These are phyloP conservation scores for Xylariaceae sp. DNA, from an alignment of 2,329 filamentous ascomycete genomes.

Conservation along the genomic window DNA sequence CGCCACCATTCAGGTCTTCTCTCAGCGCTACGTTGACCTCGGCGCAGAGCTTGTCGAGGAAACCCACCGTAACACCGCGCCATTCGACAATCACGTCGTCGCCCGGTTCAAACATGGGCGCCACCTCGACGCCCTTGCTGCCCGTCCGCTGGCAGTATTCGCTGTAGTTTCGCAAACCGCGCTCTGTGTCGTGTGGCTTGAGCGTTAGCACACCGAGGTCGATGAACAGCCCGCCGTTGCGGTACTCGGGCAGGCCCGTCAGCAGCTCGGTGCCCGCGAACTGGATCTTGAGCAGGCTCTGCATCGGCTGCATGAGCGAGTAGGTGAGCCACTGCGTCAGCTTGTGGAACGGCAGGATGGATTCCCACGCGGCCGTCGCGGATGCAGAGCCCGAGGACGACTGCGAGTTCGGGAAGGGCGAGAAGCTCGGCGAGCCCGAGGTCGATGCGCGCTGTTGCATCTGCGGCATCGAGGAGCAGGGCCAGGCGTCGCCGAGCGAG, in stretches of 20 bases:
- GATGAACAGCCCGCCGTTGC: constrained; percentile 88
- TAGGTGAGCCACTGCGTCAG: constrained; percentile 94
- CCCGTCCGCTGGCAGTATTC: constrained; percentile 75
- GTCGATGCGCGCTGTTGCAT: constrained; percentile 33
- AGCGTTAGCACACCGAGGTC: constrained; percentile 81
- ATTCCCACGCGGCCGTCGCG: constrained; percentile 64
- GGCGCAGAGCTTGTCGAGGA: constrained; percentile 71
- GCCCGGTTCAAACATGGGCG: constrained; percentile 73
- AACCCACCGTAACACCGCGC: constrained; percentile 76
- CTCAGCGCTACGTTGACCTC: constrained; percentile 72
- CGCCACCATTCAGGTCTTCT: constrained; percentile 66
- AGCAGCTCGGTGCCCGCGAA: constrained; percentile 82
- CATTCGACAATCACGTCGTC: constrained; percentile 84
- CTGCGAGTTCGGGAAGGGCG: constrained; percentile 51
- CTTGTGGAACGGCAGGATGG: constrained; percentile 90
- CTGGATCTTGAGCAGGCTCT: constrained; percentile 77
- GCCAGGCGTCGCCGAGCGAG: constrained; percentile 93
- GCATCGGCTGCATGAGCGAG: constrained; percentile 91
- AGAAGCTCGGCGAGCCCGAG: constrained; percentile 55
- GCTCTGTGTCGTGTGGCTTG: constrained; percentile 71
- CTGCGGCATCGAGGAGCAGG: constrained; percentile 81
- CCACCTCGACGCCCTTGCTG: constrained; percentile 61
- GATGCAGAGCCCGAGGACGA: constrained; percentile 20
- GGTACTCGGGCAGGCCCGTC: constrained; percentile 89
- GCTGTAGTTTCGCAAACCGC: constrained; percentile 72